Percentiles rank a stretch among this genome's conserved stretches.
Conservation (phyloP, 192 early-diverging fungal genomes). For the Coemansia furcata region DNA sequence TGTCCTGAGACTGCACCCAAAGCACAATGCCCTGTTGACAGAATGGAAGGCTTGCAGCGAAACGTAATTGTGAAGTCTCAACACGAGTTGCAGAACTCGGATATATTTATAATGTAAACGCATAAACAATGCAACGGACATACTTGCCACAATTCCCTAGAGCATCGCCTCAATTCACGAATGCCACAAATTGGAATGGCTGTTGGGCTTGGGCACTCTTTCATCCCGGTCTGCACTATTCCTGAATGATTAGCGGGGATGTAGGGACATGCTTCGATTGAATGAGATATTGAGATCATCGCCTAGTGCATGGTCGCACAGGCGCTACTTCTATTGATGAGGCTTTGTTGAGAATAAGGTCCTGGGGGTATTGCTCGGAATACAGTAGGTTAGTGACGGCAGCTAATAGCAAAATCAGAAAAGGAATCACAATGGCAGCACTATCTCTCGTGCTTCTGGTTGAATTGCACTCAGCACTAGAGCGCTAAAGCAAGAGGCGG, state of each 20-base stretch:
- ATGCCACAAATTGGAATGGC: background rate
- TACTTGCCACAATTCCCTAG: background rate
- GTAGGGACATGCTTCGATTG: background rate
- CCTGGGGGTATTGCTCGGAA: background rate
- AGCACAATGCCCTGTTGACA: background rate
- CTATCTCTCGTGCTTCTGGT: background rate
- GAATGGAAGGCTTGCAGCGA: background rate
- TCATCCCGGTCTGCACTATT: background rate
- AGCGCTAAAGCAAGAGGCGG: background rate
- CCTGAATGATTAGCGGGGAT: background rate
- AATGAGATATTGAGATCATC: background rate
- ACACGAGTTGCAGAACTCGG: background rate
- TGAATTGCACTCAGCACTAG: background rate
- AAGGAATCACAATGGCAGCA: background rate
- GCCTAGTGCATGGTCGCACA: background rate
- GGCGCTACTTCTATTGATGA: background rate
- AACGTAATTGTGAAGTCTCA: background rate
- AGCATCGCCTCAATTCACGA: background rate
- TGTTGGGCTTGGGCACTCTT: background rate
- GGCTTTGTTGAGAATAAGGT: background rate
- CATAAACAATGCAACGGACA: background rate
- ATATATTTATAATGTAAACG: background rate
- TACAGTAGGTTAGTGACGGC: background rate
- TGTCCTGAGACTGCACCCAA: background rate
- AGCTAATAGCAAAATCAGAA: background rate